A percentile compares a stretch with the other conserved stretches of the same genome.
phyloP scores from a whole-genome alignment of 495 filamentous ascomycete species.

The Lasiosphaeriaceae sp. region DNA sequence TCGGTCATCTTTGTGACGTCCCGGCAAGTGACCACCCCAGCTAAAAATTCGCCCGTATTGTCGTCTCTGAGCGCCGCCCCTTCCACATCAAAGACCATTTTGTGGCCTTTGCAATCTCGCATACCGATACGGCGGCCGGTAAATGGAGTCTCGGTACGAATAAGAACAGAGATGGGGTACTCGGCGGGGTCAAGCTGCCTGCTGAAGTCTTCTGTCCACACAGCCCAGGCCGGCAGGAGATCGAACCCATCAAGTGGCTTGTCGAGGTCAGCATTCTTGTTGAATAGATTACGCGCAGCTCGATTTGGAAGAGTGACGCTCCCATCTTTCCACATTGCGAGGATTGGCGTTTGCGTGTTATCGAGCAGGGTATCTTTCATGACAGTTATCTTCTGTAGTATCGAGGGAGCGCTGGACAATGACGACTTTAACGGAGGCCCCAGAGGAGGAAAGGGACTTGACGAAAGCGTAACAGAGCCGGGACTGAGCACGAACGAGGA shows the following conservation, averaged over 20 bases:
- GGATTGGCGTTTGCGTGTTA: slow-evolving; percentile 60
- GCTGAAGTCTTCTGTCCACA: slow-evolving; percentile 61
- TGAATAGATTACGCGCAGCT: slow-evolving; percentile 53
- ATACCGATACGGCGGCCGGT: slow-evolving; percentile 56
- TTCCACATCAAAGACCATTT: slow-evolving; percentile 52
- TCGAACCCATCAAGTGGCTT: slow-evolving; percentile 46
- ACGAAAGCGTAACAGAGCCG: slow-evolving; percentile 35
- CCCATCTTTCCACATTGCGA: slow-evolving; percentile 70
- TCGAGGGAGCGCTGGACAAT: slow-evolving; percentile 49
- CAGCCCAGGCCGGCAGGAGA: slow-evolving; percentile 47
- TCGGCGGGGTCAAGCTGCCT: slow-evolving; percentile 51
- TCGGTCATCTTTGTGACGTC: slow-evolving; percentile 61
- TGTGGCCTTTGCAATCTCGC: slow-evolving; percentile 41
- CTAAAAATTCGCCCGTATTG: slow-evolving; percentile 61
- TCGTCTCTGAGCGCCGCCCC: slow-evolving; percentile 57
- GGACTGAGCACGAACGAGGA: slow-evolving; percentile 39
- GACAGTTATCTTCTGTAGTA: slow-evolving; percentile 58
- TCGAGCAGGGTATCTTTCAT: slow-evolving; percentile 71
- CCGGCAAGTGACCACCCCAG: slow-evolving; percentile 58
- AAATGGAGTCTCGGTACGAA: slow-evolving; percentile 53
- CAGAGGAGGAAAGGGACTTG: slow-evolving; percentile 52
- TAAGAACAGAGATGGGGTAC: slow-evolving; percentile 56
- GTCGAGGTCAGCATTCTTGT: slow-evolving; percentile 36
- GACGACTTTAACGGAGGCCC: slow-evolving; percentile 52
- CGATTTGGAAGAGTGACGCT: slow-evolving; percentile 62